Evolutionary conservation across 177 flowering plant genomes (phyloP).

Genomic region (Vitis hybrid): DNA sequence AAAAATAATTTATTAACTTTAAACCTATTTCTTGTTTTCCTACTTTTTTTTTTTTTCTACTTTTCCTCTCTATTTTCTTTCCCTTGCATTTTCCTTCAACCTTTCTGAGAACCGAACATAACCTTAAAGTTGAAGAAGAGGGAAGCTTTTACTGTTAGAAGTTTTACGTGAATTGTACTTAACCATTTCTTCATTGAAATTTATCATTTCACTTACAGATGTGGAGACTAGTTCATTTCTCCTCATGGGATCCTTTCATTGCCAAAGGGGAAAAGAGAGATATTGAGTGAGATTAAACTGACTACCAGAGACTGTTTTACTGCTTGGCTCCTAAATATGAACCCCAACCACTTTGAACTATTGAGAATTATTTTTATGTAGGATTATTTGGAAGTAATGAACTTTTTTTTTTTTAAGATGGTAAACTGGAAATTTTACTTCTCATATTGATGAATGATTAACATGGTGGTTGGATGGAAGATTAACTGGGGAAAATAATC

Average conservation of each 20-base stretch:
- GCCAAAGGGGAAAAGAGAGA: too few relatives aligned
- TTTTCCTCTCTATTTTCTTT: background rate
- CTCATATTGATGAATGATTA: background rate
- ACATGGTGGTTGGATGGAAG: background rate
- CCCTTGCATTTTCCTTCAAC: too few relatives aligned
- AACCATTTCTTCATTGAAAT: too few relatives aligned
- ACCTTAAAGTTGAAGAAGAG: background rate
- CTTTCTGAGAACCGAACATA: too few relatives aligned
- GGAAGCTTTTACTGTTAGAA: too few relatives aligned
- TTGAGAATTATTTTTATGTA: background rate
- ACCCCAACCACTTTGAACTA: background rate
- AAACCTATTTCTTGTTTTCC: background rate
- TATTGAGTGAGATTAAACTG: too few relatives aligned
- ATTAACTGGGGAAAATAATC: background rate
- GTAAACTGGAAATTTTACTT: background rate
- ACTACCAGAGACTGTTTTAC: background rate
- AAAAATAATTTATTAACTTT: too few relatives aligned
- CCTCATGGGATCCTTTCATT: too few relatives aligned
- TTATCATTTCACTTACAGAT: too few relatives aligned
- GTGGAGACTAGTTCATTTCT: too few relatives aligned
- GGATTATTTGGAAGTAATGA: background rate
- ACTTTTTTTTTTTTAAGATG: background rate
- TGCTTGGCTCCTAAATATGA: background rate
- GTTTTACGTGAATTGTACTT: too few relatives aligned
- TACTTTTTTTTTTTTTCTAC: background rate